A percentile compares a stretch with the other conserved stretches of the same genome.
Conservation (phyloP, 2,329 filamentous ascomycete species). For the Pezicula carpinea region DNA sequence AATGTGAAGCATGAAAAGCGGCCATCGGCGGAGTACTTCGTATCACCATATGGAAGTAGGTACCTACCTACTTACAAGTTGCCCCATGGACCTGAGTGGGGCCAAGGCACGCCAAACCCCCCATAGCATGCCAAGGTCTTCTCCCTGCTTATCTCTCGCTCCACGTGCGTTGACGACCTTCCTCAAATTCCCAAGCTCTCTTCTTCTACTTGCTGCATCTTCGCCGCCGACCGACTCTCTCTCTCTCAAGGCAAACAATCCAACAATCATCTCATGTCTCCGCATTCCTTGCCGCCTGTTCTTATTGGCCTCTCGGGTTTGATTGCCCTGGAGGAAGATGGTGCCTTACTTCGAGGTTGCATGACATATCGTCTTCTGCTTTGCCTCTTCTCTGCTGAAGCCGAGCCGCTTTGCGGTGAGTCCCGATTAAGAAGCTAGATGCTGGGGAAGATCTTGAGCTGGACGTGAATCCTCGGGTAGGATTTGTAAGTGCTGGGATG, state of each 20-base stretch:
- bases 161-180: not conserved
- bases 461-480: too few species aligned
- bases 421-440: not conserved
- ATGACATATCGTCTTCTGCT: not conserved
- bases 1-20: too few species aligned
- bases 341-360: not conserved
- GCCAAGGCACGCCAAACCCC: too few species aligned
- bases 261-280: not conserved
- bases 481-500: not conserved
- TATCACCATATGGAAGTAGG: too few species aligned
- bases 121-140: too few species aligned
- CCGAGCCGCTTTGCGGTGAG: not conserved
- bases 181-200: not conserved
- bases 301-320: not conserved
- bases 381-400: not conserved
- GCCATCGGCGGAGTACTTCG: too few species aligned
- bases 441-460: too few species aligned
- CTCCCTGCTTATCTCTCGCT: too few species aligned
- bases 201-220: not conserved
- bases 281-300: not conserved
- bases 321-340: not conserved
- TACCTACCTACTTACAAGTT: too few species aligned
- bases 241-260: not conserved
- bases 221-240: not conserved
- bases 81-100: too few species aligned